Base-by-base conservation (phyloP, 495 filamentous ascomycete genomes). In the Podospora sp. region DNA sequence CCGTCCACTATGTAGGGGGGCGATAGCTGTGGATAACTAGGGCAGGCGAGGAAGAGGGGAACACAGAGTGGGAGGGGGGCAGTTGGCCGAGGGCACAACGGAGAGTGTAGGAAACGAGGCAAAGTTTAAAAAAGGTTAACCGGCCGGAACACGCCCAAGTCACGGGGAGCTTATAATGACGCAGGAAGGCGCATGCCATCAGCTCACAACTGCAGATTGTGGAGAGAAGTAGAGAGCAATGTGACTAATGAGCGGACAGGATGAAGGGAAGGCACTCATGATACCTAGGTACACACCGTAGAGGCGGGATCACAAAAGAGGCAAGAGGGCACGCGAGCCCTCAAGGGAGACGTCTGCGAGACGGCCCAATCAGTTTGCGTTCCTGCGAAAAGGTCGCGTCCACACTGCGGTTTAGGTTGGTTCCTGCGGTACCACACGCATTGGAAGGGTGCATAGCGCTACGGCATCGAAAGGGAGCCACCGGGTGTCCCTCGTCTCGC, bases 291-390 rank as follows among this genome's bases (percentile, higher is more conserved):
- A 33, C 24, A 46, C 20, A 16, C 2, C 7, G 25, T 25, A 53
- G 24, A 20, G 49, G 29, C 40, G 61, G 61, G 27, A 21, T 24
- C 18, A 51, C 61, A 29, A 51, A 63, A 63, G 49, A 53, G 61
- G 61, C 24, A 63, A 63, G 61, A 63, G 61, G 26, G 61, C 61
- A 63, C 61, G 49, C 61, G 61, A 63, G 61, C 49, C 40, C 61
- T 33, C 29, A 24, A 33, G 29, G 29, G 24, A n/a, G 14, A 14
- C 8, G 18, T 9, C 25, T 26, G 46, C 1, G 40, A 25, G 20
- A 21, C 46, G 40, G 46, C 21, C 33, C 46, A 63, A 35, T 53
- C 46, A 53, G 40, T 20, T 33, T 14, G 6, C 9, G 9, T 55
- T 55, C 24, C 24, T 55, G 52, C 52, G n/a, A 11, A 55, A 55